Percentiles rank a stretch among this genome's conserved stretches.
phyloP scores from a whole-genome alignment of 2,329 filamentous ascomycete species.

The Epichloe festucae region DNA sequence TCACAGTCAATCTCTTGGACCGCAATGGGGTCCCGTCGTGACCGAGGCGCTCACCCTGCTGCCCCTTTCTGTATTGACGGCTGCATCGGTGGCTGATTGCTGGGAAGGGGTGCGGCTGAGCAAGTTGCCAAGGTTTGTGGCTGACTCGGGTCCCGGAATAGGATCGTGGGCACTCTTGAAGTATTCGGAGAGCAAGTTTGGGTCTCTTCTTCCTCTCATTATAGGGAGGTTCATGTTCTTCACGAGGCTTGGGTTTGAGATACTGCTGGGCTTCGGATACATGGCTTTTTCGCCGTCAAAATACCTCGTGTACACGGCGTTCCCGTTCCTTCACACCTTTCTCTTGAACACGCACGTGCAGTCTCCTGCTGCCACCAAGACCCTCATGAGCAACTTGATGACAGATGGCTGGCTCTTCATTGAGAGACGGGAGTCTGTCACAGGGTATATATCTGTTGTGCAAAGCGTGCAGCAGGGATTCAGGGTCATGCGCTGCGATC shows the following conservation, averaged over 20 bases:
- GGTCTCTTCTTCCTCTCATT: slow-evolving; percentile 28
- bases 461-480: slow-evolving; percentile 61
- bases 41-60: slow-evolving; percentile 64
- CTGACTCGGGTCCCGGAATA: slow-evolving; percentile 52
- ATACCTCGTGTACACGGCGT: slow-evolving; percentile 51
- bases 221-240: slow-evolving; percentile 52
- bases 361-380: slow-evolving; percentile 42
- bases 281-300: slow-evolving; percentile 55
- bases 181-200: slow-evolving; percentile 29
- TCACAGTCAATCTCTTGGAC: slow-evolving; percentile 52
- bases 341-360: slow-evolving; percentile 64
- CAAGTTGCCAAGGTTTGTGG: slow-evolving; percentile 40
- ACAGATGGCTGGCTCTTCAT: slow-evolving; percentile 60
- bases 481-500: slow-evolving; percentile 80
- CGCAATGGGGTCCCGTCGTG: slow-evolving; percentile 58
- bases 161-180: slow-evolving; percentile 54
- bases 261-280: slow-evolving; percentile 53
- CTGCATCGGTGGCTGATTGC: slow-evolving; percentile 49
- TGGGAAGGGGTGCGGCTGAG: slow-evolving; percentile 49
- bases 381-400: slow-evolving; percentile 53
- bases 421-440: slow-evolving; percentile 72
- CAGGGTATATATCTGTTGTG: slow-evolving; percentile 84
- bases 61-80: slow-evolving; percentile 51
- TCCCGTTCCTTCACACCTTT: slow-evolving; percentile 59
- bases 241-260: slow-evolving; percentile 59